These are phyloP conservation scores for Crithidia acanthocephali DNA, from an alignment of 208 protist species.

Conservation along the genomic window DNA sequence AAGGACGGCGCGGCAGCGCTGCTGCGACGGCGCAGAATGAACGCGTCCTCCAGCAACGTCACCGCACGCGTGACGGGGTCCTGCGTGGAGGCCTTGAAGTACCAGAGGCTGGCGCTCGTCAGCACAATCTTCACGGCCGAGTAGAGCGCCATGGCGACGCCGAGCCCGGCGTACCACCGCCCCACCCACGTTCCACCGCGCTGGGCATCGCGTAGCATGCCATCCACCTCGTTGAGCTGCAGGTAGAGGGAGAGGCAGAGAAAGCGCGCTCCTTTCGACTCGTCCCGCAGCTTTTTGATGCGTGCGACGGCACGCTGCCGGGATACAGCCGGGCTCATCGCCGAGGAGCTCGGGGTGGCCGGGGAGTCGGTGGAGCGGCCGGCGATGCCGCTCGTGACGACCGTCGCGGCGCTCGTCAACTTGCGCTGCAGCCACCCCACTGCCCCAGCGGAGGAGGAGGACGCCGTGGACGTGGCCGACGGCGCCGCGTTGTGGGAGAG, in stretches of 20 bases:
- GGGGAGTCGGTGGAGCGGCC: neutral
- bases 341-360: conserved; percentile 9
- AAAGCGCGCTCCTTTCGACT: conserved; percentile 52
- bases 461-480: neutral
- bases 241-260: conserved; percentile 74
- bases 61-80: conserved; percentile 66
- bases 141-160: conserved; percentile 61
- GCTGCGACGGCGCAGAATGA: conserved; percentile 31
- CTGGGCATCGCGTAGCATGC: conserved; percentile 53
- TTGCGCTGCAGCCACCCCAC: conserved; percentile 25
- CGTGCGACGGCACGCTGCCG: conserved; percentile 21
- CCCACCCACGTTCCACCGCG: conserved; percentile 55
- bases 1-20: conserved; percentile 8
- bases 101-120: conserved; percentile 51
- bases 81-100: conserved; percentile 41
- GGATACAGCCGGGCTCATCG: conserved; percentile 28
- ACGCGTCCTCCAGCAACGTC: conserved; percentile 44
- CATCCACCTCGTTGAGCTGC: conserved; percentile 64
- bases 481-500: neutral
- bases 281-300: conserved; percentile 42
- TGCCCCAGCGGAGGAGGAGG: neutral
- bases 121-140: conserved; percentile 48
- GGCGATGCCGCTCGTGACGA: conserved; percentile 7
- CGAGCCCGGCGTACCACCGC: conserved; percentile 48
- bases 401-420: conserved; percentile 18